Conservation (phyloP, 1,139 yeast genomes). For the Magnusiomyces tetraspermus region DNA sequence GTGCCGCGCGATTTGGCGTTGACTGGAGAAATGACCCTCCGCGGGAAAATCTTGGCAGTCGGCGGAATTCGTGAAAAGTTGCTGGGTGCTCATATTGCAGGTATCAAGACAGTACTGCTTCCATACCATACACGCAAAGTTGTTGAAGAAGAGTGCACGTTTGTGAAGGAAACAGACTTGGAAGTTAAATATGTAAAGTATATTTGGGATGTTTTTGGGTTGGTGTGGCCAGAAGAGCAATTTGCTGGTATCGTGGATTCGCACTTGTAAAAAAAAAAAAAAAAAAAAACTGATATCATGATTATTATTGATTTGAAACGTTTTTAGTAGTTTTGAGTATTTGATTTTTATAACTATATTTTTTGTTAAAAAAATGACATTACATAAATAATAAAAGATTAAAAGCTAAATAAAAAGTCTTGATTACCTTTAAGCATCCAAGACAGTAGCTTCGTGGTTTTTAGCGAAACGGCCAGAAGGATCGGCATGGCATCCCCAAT, state of each 20-base stretch:
- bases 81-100: slow-evolving; percentile 73
- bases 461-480: slow-evolving; percentile 96
- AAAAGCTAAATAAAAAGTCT: too few species aligned
- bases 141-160: slow-evolving; percentile 48
- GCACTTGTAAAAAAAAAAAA: too few species aligned
- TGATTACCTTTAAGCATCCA: background rate
- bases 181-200: slow-evolving; percentile 58
- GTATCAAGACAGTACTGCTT: slow-evolving; percentile 50
- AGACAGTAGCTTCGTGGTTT: slow-evolving; percentile 44
- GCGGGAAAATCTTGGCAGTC: slow-evolving; percentile 80
- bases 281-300: too few species aligned
- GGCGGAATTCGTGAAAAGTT: slow-evolving; percentile 85
- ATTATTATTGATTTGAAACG: too few species aligned
- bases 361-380: too few species aligned
- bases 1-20: slow-evolving; percentile 67
- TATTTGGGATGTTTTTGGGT: slow-evolving; percentile 64
- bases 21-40: slow-evolving; percentile 87
- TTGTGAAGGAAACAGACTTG: slow-evolving; percentile 43
- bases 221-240: slow-evolving; percentile 44
- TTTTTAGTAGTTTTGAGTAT: too few species aligned
- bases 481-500: slow-evolving; percentile 99
- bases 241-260: too few species aligned
- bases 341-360: too few species aligned
- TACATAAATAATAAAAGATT: too few species aligned
- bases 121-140: slow-evolving; percentile 68